phyloP scores from a whole-genome alignment of 192 early-diverging fungal species.

The Funneliformis mosseae region DNA sequence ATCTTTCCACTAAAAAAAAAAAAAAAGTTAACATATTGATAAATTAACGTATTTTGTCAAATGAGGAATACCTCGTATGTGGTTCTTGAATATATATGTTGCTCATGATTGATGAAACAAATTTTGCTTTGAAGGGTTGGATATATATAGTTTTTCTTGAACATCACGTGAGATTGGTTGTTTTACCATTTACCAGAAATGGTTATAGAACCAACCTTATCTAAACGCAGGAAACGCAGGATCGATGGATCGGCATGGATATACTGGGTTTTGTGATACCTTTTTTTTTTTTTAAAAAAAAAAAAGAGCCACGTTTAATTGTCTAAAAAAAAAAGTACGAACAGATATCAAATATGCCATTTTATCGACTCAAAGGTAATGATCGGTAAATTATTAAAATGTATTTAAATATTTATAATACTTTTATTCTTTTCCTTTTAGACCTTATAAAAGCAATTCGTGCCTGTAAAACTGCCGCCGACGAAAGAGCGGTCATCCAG shows the following conservation, averaged over 20 bases:
- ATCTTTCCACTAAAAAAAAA: conserved; percentile 65
- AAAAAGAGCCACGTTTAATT: neutral
- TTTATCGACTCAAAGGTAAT: conserved; percentile 32
- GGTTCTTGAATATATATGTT: conserved; percentile 17
- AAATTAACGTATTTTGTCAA: neutral
- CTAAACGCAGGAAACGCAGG: too few relatives aligned
- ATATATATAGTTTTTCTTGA: too few relatives aligned
- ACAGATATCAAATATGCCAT: conserved; percentile 17
- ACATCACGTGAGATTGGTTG: too few relatives aligned
- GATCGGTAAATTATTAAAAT: neutral
- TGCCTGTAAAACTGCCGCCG: conserved; percentile 96
- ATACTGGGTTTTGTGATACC: too few relatives aligned
- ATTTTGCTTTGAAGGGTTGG: too few relatives aligned
- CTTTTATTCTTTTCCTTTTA: conserved; percentile 11
- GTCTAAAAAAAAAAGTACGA: neutral
- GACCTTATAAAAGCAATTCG: conserved; percentile 98
- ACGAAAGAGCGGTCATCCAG: conserved; percentile 96
- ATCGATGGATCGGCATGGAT: too few relatives aligned
- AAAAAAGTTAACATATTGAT: neutral
- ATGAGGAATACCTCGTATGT: neutral
- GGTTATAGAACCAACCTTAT: too few relatives aligned
- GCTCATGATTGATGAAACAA: neutral
- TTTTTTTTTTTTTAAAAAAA: neutral
- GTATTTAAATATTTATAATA: neutral
- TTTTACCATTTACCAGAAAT: too few relatives aligned